A percentile compares a stretch with the other conserved stretches of the same genome.
Conservation (phyloP, 1,284 basidiomycete genomes). For the Wolfiporia cocos region DNA sequence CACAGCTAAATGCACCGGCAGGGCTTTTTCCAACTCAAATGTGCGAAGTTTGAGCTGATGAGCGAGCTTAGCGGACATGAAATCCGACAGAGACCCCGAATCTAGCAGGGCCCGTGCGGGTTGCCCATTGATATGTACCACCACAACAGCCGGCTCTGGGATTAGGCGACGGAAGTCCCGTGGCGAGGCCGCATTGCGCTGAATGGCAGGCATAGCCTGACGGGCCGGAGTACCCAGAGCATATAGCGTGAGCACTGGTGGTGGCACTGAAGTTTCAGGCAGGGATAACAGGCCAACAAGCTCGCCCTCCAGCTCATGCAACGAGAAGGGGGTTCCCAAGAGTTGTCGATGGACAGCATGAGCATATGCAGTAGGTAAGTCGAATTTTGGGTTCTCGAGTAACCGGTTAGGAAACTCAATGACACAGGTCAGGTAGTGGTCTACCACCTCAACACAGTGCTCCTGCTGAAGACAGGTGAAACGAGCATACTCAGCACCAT, state of each 20-base stretch:
- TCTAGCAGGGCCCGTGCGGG: conserved; percentile 26
- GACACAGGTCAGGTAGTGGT: conserved; percentile 1
- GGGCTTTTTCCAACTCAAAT: conserved; percentile 19
- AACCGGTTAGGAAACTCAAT: neutral
- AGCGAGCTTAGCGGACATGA: conserved; percentile 31
- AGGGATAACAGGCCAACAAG: neutral
- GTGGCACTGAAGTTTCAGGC: too few species aligned
- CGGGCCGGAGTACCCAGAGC: neutral
- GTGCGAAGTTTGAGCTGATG: conserved; percentile 25
- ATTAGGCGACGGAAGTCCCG: conserved; percentile 8
- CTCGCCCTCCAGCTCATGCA: conserved; percentile 9
- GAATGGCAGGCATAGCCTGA: neutral
- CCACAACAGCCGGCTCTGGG: conserved; percentile 13
- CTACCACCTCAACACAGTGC: neutral
- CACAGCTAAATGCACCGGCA: conserved; percentile 26
- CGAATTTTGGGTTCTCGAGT: conserved; percentile 6
- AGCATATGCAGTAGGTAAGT: conserved; percentile 8
- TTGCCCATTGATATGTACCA: conserved; percentile 29
- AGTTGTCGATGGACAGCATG: neutral
- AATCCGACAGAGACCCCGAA: conserved; percentile 31
- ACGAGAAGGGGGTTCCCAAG: neutral
- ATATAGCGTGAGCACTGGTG: neutral
- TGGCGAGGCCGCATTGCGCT: conserved; percentile 6
- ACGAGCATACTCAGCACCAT: neutral
- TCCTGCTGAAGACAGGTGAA: neutral